These are phyloP conservation scores for Anisodus acutangulus DNA, from an alignment of 257 asterid genomes.

Conservation along the genomic window DNA sequence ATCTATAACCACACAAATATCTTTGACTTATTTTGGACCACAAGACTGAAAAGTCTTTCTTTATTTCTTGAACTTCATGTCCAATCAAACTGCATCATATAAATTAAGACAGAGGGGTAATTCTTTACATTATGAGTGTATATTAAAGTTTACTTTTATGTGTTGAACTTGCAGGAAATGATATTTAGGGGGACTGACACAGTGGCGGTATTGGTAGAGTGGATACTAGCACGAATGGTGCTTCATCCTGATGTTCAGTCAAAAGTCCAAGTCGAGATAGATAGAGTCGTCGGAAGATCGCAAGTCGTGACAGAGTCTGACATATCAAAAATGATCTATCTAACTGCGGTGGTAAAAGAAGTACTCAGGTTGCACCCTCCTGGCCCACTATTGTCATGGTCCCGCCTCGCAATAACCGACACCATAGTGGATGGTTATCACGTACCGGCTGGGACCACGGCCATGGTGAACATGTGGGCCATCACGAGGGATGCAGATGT, in stretches of 20 bases:
- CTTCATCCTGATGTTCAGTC: conserved; percentile 66
- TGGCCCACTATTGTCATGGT: conserved; percentile 90
- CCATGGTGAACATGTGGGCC: conserved; percentile 97
- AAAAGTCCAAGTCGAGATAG: conserved; percentile 67
- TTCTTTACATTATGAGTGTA: background rate
- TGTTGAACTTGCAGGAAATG: conserved; percentile 61
- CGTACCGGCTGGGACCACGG: conserved; percentile 77
- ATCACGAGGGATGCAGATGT: conserved; percentile 62
- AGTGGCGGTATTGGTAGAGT: conserved; percentile 69
- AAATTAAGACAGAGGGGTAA: too few relatives aligned
- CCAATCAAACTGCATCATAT: too few relatives aligned
- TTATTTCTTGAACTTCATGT: too few relatives aligned
- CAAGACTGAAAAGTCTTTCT: too few relatives aligned
- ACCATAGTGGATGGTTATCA: conserved; percentile 62
- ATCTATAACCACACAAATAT: too few relatives aligned
- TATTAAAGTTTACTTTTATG: background rate
- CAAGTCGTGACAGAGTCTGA: conserved; percentile 59
- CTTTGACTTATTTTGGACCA: too few relatives aligned
- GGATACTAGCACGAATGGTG: conserved; percentile 80
- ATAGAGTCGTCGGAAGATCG: conserved; percentile 55
- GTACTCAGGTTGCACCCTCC: conserved; percentile 82
- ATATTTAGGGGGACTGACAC: conserved; percentile 91
- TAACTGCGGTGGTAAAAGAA: conserved; percentile 78
- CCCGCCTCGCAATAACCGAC: conserved; percentile 69
- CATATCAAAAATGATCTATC: conserved; percentile 51